A percentile compares a stretch with the other conserved stretches of the same genome.
phyloP scores from a whole-genome alignment of 2,329 filamentous ascomycete species.

The Camillea tinctor region DNA sequence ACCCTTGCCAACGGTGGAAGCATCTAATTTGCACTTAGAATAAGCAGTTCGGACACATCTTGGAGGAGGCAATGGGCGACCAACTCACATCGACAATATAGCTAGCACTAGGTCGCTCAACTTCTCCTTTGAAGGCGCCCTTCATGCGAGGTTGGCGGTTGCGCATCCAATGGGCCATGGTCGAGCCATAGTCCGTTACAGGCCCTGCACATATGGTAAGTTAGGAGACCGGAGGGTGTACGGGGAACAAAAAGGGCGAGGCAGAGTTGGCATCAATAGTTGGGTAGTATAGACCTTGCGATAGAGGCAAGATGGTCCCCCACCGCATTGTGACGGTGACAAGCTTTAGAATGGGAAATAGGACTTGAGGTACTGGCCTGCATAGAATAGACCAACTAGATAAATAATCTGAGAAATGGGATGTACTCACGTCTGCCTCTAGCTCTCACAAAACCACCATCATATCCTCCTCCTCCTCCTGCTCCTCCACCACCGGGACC shows the following conservation, averaged over 20 bases:
- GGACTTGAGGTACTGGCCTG: neutral
- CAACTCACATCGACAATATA: slow-evolving; percentile 80
- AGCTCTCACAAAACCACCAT: slow-evolving; percentile 45
- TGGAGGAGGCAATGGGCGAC: neutral
- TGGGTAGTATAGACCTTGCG: too few relatives aligned
- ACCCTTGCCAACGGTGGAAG: slow-evolving; percentile 77
- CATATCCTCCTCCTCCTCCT: slow-evolving; percentile 38
- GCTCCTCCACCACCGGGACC: slow-evolving; percentile 35
- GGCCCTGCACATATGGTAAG: slow-evolving; percentile 56
- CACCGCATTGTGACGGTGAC: too few relatives aligned
- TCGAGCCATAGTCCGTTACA: slow-evolving; percentile 90
- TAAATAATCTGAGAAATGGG: neutral
- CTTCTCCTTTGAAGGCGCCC: slow-evolving; percentile 68
- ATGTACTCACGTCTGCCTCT: slow-evolving; percentile 49
- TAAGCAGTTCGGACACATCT: neutral
- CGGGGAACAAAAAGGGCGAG: neutral
- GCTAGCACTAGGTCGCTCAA: slow-evolving; percentile 81
- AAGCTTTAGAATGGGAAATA: neutral
- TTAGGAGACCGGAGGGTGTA: slow-evolving; percentile 13
- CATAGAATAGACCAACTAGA: neutral
- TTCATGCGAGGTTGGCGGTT: slow-evolving; percentile 75
- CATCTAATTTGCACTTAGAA: slow-evolving; percentile 57
- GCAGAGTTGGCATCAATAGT: too few relatives aligned
- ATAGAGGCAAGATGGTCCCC: too few relatives aligned
- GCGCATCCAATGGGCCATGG: slow-evolving; percentile 87